Evolutionary conservation across 805 yeast species (phyloP).

Genomic region (Scheffersomyces coipomensis): DNA sequence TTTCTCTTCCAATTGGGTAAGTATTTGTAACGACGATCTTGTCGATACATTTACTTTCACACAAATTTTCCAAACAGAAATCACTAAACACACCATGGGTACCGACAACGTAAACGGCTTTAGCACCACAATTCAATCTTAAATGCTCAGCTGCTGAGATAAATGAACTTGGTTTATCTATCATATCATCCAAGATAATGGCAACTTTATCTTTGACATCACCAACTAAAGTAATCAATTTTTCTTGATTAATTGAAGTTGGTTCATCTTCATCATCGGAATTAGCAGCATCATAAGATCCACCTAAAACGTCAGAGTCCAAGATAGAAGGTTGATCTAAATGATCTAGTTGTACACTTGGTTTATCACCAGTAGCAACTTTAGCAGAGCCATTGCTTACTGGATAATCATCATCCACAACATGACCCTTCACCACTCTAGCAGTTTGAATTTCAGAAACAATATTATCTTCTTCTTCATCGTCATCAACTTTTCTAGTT

Average conservation of each 20-base stretch:
- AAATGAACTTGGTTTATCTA: constrained; percentile 90
- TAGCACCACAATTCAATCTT: constrained; percentile 94
- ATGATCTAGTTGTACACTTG: neutral
- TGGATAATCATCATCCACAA: constrained; percentile 77
- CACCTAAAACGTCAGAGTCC: constrained; percentile 67
- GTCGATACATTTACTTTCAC: constrained; percentile 79
- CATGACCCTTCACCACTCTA: constrained; percentile 94
- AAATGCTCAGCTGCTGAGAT: constrained; percentile 98
- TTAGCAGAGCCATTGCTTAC: constrained; percentile 8
- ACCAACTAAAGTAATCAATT: constrained; percentile 93
- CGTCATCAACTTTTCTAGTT: constrained; percentile 39
- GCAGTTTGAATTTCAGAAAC: constrained; percentile 91
- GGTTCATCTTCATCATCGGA: constrained; percentile 91
- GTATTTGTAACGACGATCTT: constrained; percentile 94
- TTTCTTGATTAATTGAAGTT: constrained; percentile 61
- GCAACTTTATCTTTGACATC: constrained; percentile 92
- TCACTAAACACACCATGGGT: constrained; percentile 95
- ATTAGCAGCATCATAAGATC: constrained; percentile 74
- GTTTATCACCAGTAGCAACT: neutral
- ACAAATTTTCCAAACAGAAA: constrained; percentile 76
- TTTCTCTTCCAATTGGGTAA: constrained; percentile 76
- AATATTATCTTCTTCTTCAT: constrained; percentile 49
- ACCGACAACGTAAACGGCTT: constrained; percentile 83
- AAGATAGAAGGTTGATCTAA: constrained; percentile 11
- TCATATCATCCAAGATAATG: constrained; percentile 93